Percentiles rank a stretch among this genome's conserved stretches.
phyloP scores from a whole-genome alignment of 139 green algal species.

The Closterium sp. region DNA sequence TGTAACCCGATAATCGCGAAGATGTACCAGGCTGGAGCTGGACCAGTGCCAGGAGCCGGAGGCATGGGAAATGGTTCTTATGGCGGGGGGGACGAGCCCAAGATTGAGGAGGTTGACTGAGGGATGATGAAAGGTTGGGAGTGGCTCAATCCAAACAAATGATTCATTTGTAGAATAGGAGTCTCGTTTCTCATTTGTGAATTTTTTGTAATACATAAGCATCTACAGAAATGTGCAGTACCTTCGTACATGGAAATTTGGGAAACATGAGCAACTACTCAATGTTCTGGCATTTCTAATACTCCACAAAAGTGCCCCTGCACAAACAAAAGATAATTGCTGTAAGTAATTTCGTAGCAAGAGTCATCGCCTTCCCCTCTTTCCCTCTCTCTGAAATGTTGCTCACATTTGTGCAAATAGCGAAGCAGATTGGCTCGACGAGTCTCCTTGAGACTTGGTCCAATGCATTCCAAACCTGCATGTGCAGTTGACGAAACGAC shows the following conservation, averaged over 20 bases:
- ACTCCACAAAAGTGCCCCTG: neutral
- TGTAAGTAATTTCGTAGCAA: no score
- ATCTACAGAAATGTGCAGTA: no score
- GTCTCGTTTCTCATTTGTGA: no score
- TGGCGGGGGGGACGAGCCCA: neutral
- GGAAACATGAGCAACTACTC: no score
- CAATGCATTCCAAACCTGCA: neutral
- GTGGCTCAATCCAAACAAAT: no score
- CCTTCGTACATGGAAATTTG: no score
- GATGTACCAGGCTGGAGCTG: conserved; percentile 60
- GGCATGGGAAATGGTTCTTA: neutral
- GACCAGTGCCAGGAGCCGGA: neutral
- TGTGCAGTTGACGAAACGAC: neutral
- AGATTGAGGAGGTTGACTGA: neutral
- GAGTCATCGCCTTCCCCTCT: no score
- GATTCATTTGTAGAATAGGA: no score
- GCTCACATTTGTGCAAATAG: neutral
- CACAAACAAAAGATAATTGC: neutral
- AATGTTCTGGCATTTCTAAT: neutral
- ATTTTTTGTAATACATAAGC: no score
- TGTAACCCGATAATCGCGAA: conserved; percentile 90
- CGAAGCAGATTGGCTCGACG: neutral
- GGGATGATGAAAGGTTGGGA: neutral
- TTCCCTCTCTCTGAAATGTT: no score
- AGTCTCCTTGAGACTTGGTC: neutral